Conservation (phyloP, 768 basidiomycete genomes). For the Amanita rubescens region DNA sequence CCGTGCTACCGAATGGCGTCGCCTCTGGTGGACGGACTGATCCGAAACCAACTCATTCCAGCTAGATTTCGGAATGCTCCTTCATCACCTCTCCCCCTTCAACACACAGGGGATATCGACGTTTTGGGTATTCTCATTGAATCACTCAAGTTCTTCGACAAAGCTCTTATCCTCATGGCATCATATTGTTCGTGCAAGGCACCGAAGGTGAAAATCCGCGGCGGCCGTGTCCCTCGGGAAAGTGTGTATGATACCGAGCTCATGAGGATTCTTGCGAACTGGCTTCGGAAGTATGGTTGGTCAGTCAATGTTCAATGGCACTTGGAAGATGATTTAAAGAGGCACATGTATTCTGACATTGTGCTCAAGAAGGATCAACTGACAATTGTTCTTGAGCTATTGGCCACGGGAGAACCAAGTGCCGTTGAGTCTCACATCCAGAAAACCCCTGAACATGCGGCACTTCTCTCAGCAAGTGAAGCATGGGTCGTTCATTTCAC, state of each 20-base stretch:
- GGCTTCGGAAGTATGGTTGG: conserved; percentile 8
- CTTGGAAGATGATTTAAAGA: conserved; percentile 1
- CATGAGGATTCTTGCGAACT: conserved; percentile 12
- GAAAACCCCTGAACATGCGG: conserved; percentile 7
- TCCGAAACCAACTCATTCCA: conserved; percentile 7
- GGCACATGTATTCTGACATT: conserved; percentile 11
- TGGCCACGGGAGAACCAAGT: conserved; percentile 9
- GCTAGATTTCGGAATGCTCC: conserved; percentile 7
- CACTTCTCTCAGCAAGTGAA: conserved; percentile 9
- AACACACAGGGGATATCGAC: neutral
- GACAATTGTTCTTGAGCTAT: conserved; percentile 10
- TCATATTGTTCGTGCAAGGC: conserved; percentile 6
- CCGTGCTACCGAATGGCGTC: neutral
- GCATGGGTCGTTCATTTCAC: conserved; percentile 13
- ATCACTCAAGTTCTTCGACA: conserved; percentile 11
- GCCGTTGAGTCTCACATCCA: conserved; percentile 7
- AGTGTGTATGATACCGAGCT: conserved; percentile 12
- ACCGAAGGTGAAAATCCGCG: conserved; percentile 2
- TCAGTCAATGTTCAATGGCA: conserved; percentile 12
- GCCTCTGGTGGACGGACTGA: neutral
- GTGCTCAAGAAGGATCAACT: conserved; percentile 7
- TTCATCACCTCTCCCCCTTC: conserved; percentile 2
- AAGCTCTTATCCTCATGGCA: conserved; percentile 6
- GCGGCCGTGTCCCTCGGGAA: conserved; percentile 9
- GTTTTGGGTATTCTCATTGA: conserved; percentile 9